A percentile compares a stretch with the other conserved stretches of the same genome.
phyloP scores from a whole-genome alignment of 2,329 filamentous ascomycete genomes.

The Penicillium sp. region DNA sequence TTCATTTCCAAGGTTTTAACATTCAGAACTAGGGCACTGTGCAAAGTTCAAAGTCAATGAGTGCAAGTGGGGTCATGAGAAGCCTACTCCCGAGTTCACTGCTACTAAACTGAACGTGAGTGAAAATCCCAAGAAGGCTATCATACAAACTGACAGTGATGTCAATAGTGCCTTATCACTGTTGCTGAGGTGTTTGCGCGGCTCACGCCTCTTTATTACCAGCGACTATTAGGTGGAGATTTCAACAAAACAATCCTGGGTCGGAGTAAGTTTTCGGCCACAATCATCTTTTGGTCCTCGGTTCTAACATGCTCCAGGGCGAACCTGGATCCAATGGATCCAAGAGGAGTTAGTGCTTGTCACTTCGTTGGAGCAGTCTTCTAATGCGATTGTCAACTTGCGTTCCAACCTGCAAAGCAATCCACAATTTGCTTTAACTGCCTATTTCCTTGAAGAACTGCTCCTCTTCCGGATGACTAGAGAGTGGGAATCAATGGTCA shows the following conservation, averaged over 20 bases:
- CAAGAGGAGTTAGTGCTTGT: conserved; percentile 8
- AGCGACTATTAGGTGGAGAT: background rate
- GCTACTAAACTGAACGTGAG: conserved; percentile 2
- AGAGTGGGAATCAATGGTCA: conserved; percentile 2
- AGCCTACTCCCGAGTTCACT: background rate
- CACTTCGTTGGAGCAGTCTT: conserved; percentile 7
- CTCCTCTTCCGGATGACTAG: conserved; percentile 5
- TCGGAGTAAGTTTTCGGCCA: conserved; percentile 2
- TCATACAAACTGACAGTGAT: background rate
- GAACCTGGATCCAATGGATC: conserved; percentile 4
- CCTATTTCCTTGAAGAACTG: conserved; percentile 4
- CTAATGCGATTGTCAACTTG: conserved; percentile 1
- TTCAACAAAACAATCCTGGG: background rate
- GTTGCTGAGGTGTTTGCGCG: conserved; percentile 6
- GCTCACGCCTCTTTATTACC: conserved; percentile 4
- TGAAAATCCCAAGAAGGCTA: background rate
- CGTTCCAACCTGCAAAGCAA: background rate
- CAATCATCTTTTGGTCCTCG: background rate
- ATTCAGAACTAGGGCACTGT: conserved; percentile 1
- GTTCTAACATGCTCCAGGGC: conserved; percentile 1
- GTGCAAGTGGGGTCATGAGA: conserved; percentile 5
- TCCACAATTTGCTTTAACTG: background rate
- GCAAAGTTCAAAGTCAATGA: background rate
- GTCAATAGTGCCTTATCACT: background rate
- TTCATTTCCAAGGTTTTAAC: background rate